Evolutionary conservation across 371 early-diverging fungal genomes (phyloP).

Genomic region (Rhizopus microsporus): DNA sequence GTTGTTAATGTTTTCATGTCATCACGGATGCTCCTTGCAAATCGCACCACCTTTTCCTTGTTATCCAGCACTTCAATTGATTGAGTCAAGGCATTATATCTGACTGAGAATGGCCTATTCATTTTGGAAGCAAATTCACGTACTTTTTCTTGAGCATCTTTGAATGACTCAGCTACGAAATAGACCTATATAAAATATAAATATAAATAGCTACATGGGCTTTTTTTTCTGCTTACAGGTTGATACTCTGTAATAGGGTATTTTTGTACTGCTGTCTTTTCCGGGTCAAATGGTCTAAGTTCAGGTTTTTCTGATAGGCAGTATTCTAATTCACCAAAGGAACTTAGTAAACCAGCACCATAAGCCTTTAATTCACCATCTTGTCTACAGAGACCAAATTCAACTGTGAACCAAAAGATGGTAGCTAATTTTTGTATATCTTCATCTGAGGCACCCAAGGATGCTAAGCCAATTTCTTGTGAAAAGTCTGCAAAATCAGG

Average conservation of each 20-base stretch:
- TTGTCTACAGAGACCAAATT: conserved; percentile 93
- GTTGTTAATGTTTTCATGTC: conserved; percentile 74
- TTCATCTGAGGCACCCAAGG: conserved; percentile 91
- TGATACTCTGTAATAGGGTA: conserved; percentile 96
- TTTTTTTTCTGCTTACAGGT: conserved; percentile 53
- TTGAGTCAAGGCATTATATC: conserved; percentile 92
- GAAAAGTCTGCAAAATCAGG: conserved; percentile 96
- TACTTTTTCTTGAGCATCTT: conserved; percentile 89
- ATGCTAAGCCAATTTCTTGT: conserved; percentile 95
- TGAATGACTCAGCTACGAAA: conserved; percentile 94
- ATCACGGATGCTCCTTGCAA: conserved; percentile 73
- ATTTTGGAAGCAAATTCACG: conserved; percentile 81
- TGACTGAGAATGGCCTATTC: conserved; percentile 86
- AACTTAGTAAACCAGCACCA: conserved; percentile 93
- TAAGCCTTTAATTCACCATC: conserved; percentile 82
- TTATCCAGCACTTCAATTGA: conserved; percentile 87
- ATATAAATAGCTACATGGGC: not conserved
- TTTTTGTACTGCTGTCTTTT: conserved; percentile 74
- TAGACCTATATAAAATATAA: conserved; percentile 53
- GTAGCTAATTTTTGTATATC: conserved; percentile 90
- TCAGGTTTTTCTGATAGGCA: conserved; percentile 81
- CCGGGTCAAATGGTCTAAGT: conserved; percentile 82
- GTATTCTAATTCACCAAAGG: conserved; percentile 97
- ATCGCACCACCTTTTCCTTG: conserved; percentile 76
- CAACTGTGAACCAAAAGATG: conserved; percentile 94